phyloP scores from a whole-genome alignment of 352 stramenopile genomes.

The Pythium aquatile region DNA sequence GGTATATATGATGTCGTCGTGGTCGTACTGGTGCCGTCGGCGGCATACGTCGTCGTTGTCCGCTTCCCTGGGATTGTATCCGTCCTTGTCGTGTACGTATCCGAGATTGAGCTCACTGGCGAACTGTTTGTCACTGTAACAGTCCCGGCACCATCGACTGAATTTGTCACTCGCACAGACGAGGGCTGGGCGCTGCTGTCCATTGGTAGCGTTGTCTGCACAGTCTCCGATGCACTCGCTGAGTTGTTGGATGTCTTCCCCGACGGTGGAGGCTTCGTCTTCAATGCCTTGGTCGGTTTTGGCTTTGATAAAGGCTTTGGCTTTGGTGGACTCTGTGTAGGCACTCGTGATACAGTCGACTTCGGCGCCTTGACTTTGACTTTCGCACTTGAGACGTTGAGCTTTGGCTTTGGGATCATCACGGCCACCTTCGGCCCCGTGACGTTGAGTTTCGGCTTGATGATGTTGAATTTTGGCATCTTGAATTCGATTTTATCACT shows the following conservation, averaged over 20 bases:
- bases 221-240: not conserved
- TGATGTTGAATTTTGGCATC: not conserved
- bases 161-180: too few relatives aligned
- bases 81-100: not conserved
- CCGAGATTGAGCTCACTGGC: not conserved
- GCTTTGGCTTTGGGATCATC: not conserved
- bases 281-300: not conserved
- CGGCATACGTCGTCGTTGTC: not conserved
- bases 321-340: not conserved
- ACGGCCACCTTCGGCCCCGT: not conserved
- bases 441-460: not conserved
- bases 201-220: not conserved
- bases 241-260: not conserved
- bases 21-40: not conserved
- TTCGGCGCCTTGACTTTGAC: not conserved
- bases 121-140: not conserved
- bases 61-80: not conserved
- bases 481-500: not conserved
- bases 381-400: not conserved
- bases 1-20: not conserved
- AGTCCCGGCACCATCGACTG: too few relatives aligned
- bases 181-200: not conserved
- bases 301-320: not conserved
- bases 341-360: not conserved
- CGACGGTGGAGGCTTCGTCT: not conserved